Evolutionary conservation across 139 green algal genomes (phyloP), one percentile per base, ranked within the genome.

Genomic region (Desmodesmus armatus): DNA sequence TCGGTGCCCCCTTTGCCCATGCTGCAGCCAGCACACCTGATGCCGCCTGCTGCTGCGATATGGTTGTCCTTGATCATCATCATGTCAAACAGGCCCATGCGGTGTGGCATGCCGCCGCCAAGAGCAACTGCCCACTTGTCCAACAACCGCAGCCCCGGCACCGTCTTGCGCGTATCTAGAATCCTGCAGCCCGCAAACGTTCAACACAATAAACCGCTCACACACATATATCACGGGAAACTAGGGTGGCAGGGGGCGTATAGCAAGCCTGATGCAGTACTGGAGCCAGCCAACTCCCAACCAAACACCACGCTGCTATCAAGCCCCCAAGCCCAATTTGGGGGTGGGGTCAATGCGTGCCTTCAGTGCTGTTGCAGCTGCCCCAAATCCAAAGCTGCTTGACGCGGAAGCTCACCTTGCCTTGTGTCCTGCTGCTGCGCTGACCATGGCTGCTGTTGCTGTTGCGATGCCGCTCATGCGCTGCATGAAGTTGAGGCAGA

Each of bases 31-130:
- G 35, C 49, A 58, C 84, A 88, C 80, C 66, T 87, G 65, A 99
- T 94, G 51, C 97, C 97, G 6, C 97, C 97, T 23, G 97, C 96
- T 47, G 97, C 97, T 29, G 96, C 94, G 41, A 99, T 96, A 92
- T 99, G 98, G 90, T 99, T 99, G 94, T 99, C 97, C 85, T 99
- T 99, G 88, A 99, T 99, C 96, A 99, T 98, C 85, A 99, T 93
- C 97, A 99, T 99, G 93, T 99, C 97, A 83, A 94, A 99, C 79
- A 97, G 82, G 0, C 95, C 94, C 90, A 98, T 96, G 73, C 91
- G 88, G 80, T 95, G 92, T 63, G 93, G 93, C 39, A 41, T 47
- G 47, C 92, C 92, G n/a, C 89, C 92, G 5, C 92, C 80, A 19
- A 99, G 97, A 3, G 96, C 78, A 33, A 99, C 97, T 40, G 97